phyloP scores from a whole-genome alignment of 2,329 filamentous ascomycete genomes.

The Aspergillus floridensis region DNA sequence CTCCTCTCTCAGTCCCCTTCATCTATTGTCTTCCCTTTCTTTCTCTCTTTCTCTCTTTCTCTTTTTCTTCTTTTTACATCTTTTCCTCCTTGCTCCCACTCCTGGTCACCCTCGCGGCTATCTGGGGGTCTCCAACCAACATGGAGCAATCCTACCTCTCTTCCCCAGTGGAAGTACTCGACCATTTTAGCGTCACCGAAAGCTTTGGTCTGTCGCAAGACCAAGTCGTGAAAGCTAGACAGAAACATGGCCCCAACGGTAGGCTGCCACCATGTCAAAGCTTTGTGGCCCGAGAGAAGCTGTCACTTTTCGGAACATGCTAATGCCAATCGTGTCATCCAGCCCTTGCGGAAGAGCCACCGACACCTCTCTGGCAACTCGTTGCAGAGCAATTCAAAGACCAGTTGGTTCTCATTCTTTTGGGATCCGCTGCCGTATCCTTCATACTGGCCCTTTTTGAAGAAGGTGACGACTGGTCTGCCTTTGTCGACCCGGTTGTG shows the following conservation, averaged over 20 bases:
- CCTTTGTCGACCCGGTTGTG: conserved; percentile 93
- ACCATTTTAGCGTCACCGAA: conserved; percentile 53
- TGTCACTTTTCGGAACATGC: conserved; percentile 16
- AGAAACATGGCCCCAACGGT: conserved; percentile 57
- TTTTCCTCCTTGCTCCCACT: neutral
- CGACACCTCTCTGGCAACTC: conserved; percentile 93
- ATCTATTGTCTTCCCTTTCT: conserved; percentile 14
- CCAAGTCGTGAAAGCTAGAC: conserved; percentile 46
- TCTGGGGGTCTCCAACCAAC: conserved; percentile 8
- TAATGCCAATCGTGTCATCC: conserved; percentile 5
- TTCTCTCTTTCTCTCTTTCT: conserved; percentile 12
- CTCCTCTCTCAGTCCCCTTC: conserved; percentile 12
- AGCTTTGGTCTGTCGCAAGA: conserved; percentile 49
- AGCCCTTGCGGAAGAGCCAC: conserved; percentile 84
- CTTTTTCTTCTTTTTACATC: conserved; percentile 16
- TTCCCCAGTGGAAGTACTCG: conserved; percentile 50
- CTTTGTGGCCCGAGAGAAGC: neutral
- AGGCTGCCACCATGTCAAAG: conserved; percentile 21
- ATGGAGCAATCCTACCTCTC: conserved; percentile 57
- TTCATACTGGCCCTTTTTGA: conserved; percentile 93
- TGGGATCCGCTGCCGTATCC: conserved; percentile 88
- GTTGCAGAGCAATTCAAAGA: conserved; percentile 99
- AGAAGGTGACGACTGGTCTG: conserved; percentile 89
- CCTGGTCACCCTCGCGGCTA: conserved; percentile 8
- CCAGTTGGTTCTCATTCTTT: conserved; percentile 90